These are phyloP conservation scores for Lipomyces starkeyi DNA, from an alignment of 805 yeast genomes.

Conservation along the genomic window DNA sequence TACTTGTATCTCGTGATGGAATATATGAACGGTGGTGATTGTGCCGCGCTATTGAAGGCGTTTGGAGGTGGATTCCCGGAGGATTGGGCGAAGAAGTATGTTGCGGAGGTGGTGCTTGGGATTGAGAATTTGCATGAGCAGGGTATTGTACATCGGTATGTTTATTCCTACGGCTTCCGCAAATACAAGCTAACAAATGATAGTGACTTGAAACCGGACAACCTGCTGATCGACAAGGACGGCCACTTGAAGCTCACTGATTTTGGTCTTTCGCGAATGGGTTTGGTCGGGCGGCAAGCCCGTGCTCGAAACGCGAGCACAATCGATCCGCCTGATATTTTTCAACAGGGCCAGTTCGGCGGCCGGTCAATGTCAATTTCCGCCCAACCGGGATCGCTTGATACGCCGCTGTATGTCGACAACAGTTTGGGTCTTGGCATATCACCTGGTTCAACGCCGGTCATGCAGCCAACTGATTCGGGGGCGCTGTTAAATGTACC, in stretches of 20 bases:
- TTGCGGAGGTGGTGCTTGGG: conserved; percentile 89
- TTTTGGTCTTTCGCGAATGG: conserved; percentile 91
- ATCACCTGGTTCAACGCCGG: conserved; percentile 35
- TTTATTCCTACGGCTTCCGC: neutral
- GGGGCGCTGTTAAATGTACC: conserved; percentile 22
- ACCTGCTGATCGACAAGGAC: conserved; percentile 76
- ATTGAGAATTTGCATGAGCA: conserved; percentile 85
- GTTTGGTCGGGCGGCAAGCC: conserved; percentile 77
- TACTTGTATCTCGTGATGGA: conserved; percentile 95
- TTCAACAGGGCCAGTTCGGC: conserved; percentile 15
- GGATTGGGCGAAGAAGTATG: conserved; percentile 78
- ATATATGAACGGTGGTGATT: conserved; percentile 93
- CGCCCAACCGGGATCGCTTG: conserved; percentile 23
- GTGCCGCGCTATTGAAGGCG: conserved; percentile 81
- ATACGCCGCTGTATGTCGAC: conserved; percentile 32
- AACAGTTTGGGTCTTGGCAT: conserved; percentile 16
- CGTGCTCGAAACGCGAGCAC: conserved; percentile 24
- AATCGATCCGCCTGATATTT: conserved; percentile 31
- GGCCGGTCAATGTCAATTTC: conserved; percentile 28
- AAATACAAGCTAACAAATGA: neutral
- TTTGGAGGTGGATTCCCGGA: conserved; percentile 80
- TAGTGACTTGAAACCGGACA: conserved; percentile 92
- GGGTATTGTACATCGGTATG: conserved; percentile 82
- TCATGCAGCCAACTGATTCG: conserved; percentile 15
- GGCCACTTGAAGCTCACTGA: conserved; percentile 96